Percentiles rank a stretch among this genome's conserved stretches.
phyloP scores from a whole-genome alignment of 139 green algal genomes.

The Closterium sp. region DNA sequence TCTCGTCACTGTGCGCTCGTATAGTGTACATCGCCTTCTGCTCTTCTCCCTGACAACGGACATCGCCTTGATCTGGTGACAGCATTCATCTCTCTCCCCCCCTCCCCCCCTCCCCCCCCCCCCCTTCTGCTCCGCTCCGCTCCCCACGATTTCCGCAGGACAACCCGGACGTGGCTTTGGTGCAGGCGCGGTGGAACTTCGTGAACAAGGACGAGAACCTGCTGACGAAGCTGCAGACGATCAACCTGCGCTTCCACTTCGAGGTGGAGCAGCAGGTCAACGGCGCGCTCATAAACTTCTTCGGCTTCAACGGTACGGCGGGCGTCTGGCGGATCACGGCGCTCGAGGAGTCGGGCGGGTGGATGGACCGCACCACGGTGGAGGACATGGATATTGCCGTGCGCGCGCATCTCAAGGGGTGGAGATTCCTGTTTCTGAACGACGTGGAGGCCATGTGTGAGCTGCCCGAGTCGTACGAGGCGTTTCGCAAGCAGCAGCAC shows the following conservation, averaged over 20 bases:
- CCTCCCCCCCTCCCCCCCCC: neutral
- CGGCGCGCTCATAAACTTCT: conserved; percentile 39
- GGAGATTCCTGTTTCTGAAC: conserved; percentile 81
- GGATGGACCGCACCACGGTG: conserved; percentile 88
- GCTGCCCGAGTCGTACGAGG: conserved; percentile 85
- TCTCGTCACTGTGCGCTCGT: too few relatives aligned
- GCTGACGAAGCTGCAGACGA: conserved; percentile 67
- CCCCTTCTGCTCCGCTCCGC: neutral
- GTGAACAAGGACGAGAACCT: conserved; percentile 72
- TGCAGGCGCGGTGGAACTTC: conserved; percentile 77
- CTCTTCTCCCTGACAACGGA: neutral
- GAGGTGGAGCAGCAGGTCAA: conserved; percentile 55
- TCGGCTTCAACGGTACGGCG: conserved; percentile 65
- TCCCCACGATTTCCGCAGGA: neutral
- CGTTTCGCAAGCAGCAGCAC: conserved; percentile 98
- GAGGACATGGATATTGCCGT: conserved; percentile 72
- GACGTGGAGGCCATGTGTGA: conserved; percentile 75
- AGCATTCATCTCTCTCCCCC: neutral
- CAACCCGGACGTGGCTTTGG: conserved; percentile 36
- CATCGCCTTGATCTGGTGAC: too few relatives aligned
- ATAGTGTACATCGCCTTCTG: too few relatives aligned
- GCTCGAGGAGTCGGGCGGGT: conserved; percentile 86
- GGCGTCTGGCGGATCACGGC: conserved; percentile 70
- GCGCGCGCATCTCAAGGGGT: conserved; percentile 77
- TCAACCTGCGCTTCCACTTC: conserved; percentile 49